Evolutionary conservation across 1,139 yeast genomes (phyloP).

Genomic region (Sugiyamaella castrensis): DNA sequence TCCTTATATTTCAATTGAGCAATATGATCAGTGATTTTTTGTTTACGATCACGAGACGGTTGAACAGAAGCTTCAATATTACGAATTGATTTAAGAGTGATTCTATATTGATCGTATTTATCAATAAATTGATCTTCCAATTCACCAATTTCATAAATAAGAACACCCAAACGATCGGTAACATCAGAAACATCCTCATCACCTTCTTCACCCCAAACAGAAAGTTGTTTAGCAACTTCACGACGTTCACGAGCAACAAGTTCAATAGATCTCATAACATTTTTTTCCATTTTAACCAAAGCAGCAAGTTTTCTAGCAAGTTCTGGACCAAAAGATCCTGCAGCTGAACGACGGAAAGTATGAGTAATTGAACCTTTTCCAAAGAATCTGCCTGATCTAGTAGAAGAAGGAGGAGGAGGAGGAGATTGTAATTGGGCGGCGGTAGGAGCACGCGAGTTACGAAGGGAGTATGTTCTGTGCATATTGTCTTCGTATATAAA

Average conservation of each 20-base stretch:
- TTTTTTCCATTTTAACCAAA: conserved; percentile 93
- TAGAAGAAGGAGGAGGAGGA: conserved; percentile 90
- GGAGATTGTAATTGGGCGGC: conserved; percentile 93
- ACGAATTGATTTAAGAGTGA: conserved; percentile 90
- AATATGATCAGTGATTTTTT: conserved; percentile 94
- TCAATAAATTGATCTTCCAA: conserved; percentile 97
- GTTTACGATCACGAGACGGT: conserved; percentile 97
- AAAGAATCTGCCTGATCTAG: conserved; percentile 82
- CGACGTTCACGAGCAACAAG: conserved; percentile 92
- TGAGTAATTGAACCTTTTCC: conserved; percentile 86
- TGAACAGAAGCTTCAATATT: conserved; percentile 97
- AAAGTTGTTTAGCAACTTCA: conserved; percentile 93
- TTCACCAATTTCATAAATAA: conserved; percentile 94
- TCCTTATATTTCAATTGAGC: conserved; percentile 98
- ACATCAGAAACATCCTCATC: conserved; percentile 97
- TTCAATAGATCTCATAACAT: conserved; percentile 91
- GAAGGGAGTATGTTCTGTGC: conserved; percentile 98
- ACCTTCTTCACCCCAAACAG: conserved; percentile 96
- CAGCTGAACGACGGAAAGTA: conserved; percentile 79
- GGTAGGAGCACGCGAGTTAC: conserved; percentile 94
- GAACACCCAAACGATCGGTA: conserved; percentile 94
- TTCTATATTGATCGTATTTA: conserved; percentile 95
- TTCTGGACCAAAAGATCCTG: conserved; percentile 95
- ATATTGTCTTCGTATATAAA: conserved; percentile 40
- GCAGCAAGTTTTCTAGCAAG: conserved; percentile 85